Evolutionary conservation across 176 grass and related monocot genomes (phyloP).

Genomic region (Puccinellia tenuiflora): DNA sequence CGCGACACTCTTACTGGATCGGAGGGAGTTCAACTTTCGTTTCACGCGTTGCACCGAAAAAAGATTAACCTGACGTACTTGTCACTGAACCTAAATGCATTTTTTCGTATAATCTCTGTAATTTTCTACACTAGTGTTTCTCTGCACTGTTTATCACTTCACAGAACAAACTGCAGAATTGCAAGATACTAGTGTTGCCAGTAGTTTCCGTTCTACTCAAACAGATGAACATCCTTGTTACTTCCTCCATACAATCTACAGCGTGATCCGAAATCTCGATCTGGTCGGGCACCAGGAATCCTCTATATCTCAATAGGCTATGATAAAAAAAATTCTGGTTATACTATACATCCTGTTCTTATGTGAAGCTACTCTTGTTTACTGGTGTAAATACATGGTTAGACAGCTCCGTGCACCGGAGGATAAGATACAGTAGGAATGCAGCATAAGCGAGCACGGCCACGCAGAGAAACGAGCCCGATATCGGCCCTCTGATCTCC

Average conservation of each 20-base stretch:
- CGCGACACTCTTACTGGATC: no score
- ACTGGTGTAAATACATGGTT: background rate
- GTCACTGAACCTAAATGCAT: background rate
- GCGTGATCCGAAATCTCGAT: background rate
- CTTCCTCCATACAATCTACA: background rate
- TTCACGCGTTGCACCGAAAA: no score
- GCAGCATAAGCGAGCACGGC: constrained; percentile 24
- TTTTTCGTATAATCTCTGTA: background rate
- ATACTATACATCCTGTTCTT: background rate
- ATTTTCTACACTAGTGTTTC: background rate
- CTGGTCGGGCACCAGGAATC: background rate
- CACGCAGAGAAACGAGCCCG: constrained; percentile 33
- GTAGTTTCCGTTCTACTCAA: no score
- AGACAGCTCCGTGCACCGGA: constrained; percentile 18
- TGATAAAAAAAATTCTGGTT: background rate
- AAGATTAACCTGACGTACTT: no score
- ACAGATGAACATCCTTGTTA: no score
- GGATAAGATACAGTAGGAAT: constrained; percentile 34
- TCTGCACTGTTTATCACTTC: background rate
- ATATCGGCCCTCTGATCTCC: constrained; percentile 36
- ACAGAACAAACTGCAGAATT: background rate
- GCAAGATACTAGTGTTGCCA: no score
- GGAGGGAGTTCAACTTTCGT: no score
- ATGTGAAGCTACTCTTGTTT: background rate
- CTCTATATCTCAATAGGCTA: background rate